Percentiles rank a stretch among this genome's conserved stretches.
phyloP scores from a whole-genome alignment of 1,139 yeast genomes.

The Trichomonascaceae sp. region DNA sequence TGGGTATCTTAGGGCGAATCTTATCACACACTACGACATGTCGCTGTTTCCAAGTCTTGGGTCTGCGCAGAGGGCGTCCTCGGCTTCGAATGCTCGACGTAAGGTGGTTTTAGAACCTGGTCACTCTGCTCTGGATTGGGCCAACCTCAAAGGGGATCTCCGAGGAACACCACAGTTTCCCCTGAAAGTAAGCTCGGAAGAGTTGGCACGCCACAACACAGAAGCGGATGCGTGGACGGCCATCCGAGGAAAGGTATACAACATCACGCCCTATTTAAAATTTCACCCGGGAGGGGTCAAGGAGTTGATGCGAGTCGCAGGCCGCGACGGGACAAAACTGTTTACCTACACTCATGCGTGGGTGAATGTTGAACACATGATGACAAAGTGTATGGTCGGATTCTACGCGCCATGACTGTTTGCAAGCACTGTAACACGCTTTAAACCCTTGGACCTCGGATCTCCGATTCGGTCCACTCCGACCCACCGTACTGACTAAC shows the following conservation, averaged over 20 bases:
- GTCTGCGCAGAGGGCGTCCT: constrained; percentile 32
- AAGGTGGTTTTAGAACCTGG: constrained; percentile 66
- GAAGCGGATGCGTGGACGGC: constrained; percentile 75
- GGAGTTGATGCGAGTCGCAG: constrained; percentile 70
- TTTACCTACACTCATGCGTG: constrained; percentile 78
- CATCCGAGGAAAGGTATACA: constrained; percentile 69
- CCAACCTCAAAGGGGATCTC: constrained; percentile 37
- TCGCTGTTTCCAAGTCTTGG: constrained; percentile 28
- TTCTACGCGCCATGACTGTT: constrained; percentile 22
- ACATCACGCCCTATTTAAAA: constrained; percentile 64
- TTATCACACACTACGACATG: neutral
- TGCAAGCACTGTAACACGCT: too few species aligned
- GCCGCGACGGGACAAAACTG: constrained; percentile 68
- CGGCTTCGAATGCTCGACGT: constrained; percentile 11
- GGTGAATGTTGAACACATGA: constrained; percentile 74
- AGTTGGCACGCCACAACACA: constrained; percentile 46
- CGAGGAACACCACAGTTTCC: constrained; percentile 16
- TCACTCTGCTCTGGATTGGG: constrained; percentile 85
- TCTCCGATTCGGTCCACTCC: too few species aligned
- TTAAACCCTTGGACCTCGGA: too few species aligned
- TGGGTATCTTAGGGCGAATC: too few species aligned
- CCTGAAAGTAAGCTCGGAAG: constrained; percentile 43
- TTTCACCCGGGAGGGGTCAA: constrained; percentile 92
- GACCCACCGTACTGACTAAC: too few species aligned
- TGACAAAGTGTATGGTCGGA: constrained; percentile 71